Conservation (phyloP, 202 grass and related monocot species). For the Carex arenaria region DNA sequence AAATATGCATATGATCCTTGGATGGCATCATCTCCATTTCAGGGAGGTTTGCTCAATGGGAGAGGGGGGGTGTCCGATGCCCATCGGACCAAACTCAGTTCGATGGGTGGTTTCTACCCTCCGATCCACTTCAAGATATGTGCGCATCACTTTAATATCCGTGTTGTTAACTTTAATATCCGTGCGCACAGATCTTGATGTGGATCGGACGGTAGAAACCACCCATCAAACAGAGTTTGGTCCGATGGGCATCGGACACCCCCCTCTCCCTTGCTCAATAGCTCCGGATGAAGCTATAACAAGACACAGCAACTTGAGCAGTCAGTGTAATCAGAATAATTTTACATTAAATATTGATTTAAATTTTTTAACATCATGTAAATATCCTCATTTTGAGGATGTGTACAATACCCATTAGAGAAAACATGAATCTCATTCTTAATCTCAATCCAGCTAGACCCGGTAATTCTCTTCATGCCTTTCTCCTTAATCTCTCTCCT, state of each 20-base stretch:
- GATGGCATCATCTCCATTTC: neutral
- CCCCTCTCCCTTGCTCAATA: too few species aligned
- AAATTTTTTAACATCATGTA: conserved; percentile 11
- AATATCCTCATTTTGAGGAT: conserved; percentile 13
- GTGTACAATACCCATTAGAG: conserved; percentile 15
- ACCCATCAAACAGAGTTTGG: too few species aligned
- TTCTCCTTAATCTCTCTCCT: conserved; percentile 77
- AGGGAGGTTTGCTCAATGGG: neutral
- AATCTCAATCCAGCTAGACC: conserved; percentile 89
- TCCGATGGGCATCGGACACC: too few species aligned
- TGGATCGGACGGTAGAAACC: too few species aligned
- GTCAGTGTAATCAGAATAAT: neutral
- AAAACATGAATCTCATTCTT: conserved; percentile 46
- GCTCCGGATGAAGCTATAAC: neutral
- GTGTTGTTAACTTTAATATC: too few species aligned
- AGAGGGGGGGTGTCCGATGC: too few species aligned
- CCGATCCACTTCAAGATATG: too few species aligned
- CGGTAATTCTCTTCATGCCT: conserved; percentile 70
- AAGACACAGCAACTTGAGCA: neutral
- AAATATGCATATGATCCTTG: neutral
- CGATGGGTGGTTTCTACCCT: too few species aligned
- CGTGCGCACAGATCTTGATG: too few species aligned
- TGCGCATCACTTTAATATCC: too few species aligned
- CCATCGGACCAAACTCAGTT: too few species aligned
- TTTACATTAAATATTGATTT: neutral